Conservation (phyloP, 2,329 filamentous ascomycete genomes). For the Alternaria burnsii region DNA sequence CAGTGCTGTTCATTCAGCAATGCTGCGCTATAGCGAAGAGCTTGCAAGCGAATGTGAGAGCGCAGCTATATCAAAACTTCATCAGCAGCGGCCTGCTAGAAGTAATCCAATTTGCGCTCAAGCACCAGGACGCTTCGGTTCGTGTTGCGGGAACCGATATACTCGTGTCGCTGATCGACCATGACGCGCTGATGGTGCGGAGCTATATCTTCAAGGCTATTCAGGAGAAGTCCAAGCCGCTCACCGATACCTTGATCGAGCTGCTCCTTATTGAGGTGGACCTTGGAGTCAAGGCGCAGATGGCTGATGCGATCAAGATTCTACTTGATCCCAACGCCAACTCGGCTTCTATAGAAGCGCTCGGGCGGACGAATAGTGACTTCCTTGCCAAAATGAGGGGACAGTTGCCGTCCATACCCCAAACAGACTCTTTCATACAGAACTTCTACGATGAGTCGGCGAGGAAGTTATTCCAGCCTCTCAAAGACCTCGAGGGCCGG, state of each 20-base stretch:
- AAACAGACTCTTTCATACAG: slow-evolving; percentile 85
- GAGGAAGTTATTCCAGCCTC: slow-evolving; percentile 82
- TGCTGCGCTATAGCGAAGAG: slow-evolving; percentile 95
- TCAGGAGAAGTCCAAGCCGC: slow-evolving; percentile 80
- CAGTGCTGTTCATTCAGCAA: slow-evolving; percentile 95
- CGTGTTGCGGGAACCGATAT: slow-evolving; percentile 94
- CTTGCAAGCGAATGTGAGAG: slow-evolving; percentile 81
- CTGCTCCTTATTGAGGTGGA: slow-evolving; percentile 90
- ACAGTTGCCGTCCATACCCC: slow-evolving; percentile 63
- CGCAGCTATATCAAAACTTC: slow-evolving; percentile 88
- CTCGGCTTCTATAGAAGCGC: slow-evolving; percentile 66
- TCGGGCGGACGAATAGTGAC: slow-evolving; percentile 71
- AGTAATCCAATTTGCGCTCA: slow-evolving; percentile 91
- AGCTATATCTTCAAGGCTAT: slow-evolving; percentile 92
- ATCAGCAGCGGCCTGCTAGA: slow-evolving; percentile 84
- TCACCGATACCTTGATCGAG: slow-evolving; percentile 93
- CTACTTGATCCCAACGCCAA: slow-evolving; percentile 78
- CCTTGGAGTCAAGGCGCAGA: slow-evolving; percentile 91
- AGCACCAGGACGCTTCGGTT: slow-evolving; percentile 82
- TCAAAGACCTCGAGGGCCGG: slow-evolving; percentile 79
- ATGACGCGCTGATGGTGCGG: slow-evolving; percentile 93
- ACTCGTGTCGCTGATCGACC: slow-evolving; percentile 91
- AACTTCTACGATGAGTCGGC: slow-evolving; percentile 91
- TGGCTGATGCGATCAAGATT: slow-evolving; percentile 94
- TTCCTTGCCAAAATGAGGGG: slow-evolving; percentile 69